A percentile compares a stretch with the other conserved stretches of the same genome.
Conservation (phyloP, 352 stramenopile species). For the Hyaloperonospora brassicae region DNA sequence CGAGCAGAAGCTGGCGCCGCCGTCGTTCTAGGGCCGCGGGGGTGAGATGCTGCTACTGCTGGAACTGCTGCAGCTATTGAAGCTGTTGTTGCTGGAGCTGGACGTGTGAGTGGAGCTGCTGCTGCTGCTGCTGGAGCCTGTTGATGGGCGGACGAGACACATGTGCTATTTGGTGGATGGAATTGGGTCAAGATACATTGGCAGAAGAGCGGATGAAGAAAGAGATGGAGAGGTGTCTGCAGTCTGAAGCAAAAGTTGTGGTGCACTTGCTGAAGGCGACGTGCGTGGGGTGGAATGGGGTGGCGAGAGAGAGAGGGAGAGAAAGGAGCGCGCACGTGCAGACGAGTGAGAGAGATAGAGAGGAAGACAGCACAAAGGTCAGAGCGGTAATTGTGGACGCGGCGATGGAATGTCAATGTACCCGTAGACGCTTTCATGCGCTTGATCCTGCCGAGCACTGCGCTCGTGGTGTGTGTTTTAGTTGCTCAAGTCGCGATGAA, state of each 20-base stretch:
- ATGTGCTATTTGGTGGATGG: slow-evolving; percentile 18
- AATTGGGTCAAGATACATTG: slow-evolving; percentile 29
- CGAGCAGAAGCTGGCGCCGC: slow-evolving; percentile 80
- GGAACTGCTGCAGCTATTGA: slow-evolving; percentile 4
- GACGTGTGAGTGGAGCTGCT: slow-evolving; percentile 16
- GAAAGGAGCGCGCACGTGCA: background rate
- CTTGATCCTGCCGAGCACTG: slow-evolving; percentile 1
- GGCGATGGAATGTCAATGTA: slow-evolving; percentile 19
- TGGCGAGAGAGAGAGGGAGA: slow-evolving; percentile 4
- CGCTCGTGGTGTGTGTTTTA: background rate
- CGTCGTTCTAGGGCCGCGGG: slow-evolving; percentile 54
- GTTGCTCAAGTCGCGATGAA: background rate
- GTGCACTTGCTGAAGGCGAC: slow-evolving; percentile 8
- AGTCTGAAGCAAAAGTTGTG: slow-evolving; percentile 12
- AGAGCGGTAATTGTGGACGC: slow-evolving; percentile 18
- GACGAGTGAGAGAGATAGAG: slow-evolving; percentile 1
- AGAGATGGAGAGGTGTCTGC: slow-evolving; percentile 4
- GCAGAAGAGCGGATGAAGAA: slow-evolving; percentile 8
- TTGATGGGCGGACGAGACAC: slow-evolving; percentile 35
- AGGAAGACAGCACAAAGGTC: slow-evolving; percentile 3
- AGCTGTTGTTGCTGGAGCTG: slow-evolving; percentile 1
- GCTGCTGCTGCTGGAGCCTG: slow-evolving; percentile 15
- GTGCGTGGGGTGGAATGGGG: slow-evolving; percentile 6
- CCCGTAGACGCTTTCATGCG: slow-evolving; percentile 29
- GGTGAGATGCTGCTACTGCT: slow-evolving; percentile 20